phyloP scores from a whole-genome alignment of 208 protist genomes.

The Porcisia deanei region DNA sequence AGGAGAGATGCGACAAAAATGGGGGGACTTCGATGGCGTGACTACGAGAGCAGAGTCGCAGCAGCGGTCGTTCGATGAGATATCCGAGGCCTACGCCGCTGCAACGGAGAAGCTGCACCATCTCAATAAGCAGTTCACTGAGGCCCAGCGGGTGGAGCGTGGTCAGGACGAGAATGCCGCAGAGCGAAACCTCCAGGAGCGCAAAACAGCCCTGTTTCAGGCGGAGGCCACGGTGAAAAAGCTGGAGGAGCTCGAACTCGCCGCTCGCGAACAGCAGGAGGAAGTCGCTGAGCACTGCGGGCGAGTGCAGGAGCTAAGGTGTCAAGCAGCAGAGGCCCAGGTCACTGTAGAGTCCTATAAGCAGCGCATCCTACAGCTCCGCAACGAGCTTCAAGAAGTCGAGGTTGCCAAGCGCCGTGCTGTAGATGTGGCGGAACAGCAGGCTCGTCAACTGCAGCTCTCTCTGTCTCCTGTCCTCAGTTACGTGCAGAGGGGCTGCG shows the following conservation, averaged over 20 bases:
- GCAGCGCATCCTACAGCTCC: conserved; percentile 18
- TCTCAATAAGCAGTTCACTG: conserved; percentile 59
- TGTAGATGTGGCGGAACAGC: conserved; percentile 18
- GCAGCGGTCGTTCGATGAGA: conserved; percentile 43
- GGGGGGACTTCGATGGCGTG: not conserved
- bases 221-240: conserved; percentile 43
- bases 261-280: conserved; percentile 21
- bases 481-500: conserved; percentile 30
- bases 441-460: conserved; percentile 27
- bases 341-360: conserved; percentile 17
- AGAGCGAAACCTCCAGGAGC: conserved; percentile 36
- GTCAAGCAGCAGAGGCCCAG: conserved; percentile 12
- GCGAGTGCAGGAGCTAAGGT: conserved; percentile 41
- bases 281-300: conserved; percentile 34
- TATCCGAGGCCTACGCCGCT: conserved; percentile 52
- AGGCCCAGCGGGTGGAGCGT: conserved; percentile 55
- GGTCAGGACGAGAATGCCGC: conserved; percentile 36
- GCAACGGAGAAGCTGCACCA: conserved; percentile 47
- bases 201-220: conserved; percentile 39
- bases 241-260: conserved; percentile 41
- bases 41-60: not conserved
- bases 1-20: not conserved
- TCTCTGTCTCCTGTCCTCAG: conserved; percentile 40
- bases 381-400: not conserved
- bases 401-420: conserved; percentile 12